phyloP scores from a whole-genome alignment of 345 rosid genomes.

The Populus davidiana region DNA sequence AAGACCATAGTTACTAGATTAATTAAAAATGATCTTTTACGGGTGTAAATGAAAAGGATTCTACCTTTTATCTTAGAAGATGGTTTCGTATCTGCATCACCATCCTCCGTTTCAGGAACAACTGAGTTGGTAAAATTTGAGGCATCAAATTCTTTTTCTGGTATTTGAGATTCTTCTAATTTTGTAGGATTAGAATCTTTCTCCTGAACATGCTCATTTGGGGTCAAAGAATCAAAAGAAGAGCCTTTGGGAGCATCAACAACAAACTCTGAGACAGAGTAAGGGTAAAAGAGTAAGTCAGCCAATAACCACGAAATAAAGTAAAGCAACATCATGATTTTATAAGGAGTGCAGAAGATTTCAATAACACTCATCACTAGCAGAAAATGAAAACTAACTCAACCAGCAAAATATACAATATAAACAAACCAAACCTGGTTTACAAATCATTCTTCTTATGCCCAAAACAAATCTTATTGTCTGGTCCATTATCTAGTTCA shows the following conservation, averaged over 20 bases:
- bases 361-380: not conserved
- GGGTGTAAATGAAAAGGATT: not conserved
- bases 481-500: not conserved
- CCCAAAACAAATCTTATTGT: not conserved
- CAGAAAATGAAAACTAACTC: not conserved
- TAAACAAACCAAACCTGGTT: not conserved
- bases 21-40: not conserved
- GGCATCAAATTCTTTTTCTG: conserved; percentile 12
- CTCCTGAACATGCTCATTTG: conserved; percentile 25
- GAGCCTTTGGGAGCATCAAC: conserved; percentile 17
- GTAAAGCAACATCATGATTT: not conserved
- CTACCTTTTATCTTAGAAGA: conserved; percentile 40
- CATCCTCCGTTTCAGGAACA: conserved; percentile 17
- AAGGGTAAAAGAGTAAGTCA: not conserved
- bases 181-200: conserved; percentile 5
- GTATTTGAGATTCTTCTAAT: conserved; percentile 18
- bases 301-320: not conserved
- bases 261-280: conserved; percentile 11
- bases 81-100: conserved; percentile 3
- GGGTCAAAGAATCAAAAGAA: conserved; percentile 17
- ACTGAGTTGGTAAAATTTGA: conserved; percentile 22
- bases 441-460: not conserved
- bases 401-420: not conserved
- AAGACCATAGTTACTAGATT: not conserved
- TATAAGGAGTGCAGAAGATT: not conserved